Conservation (phyloP, 2,329 filamentous ascomycete species). For the Venturia effusa region DNA sequence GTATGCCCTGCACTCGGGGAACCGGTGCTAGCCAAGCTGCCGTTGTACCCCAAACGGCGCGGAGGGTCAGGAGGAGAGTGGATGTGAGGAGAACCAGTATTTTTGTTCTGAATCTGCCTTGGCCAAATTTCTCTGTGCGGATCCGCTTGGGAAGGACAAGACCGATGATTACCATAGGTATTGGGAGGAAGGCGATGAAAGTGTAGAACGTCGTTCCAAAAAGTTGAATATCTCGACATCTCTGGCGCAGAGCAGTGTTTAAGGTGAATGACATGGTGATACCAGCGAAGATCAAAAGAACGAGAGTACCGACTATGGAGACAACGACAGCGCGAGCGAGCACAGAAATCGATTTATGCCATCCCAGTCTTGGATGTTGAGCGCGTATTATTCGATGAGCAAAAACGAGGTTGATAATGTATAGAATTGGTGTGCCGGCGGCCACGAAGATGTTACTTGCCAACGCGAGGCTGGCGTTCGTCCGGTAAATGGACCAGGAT, state of each 20-base stretch:
- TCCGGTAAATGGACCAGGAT: constrained; percentile 21
- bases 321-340: constrained; percentile 48
- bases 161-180: constrained; percentile 43
- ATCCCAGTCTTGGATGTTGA: constrained; percentile 59
- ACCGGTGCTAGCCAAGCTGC: constrained; percentile 41
- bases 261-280: constrained; percentile 60
- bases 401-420: constrained; percentile 69
- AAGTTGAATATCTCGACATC: constrained; percentile 53
- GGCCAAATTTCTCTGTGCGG: constrained; percentile 51
- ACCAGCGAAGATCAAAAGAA: constrained; percentile 55
- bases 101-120: constrained; percentile 57
- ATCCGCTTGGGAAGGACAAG: constrained; percentile 34
- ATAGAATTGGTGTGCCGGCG: constrained; percentile 53
- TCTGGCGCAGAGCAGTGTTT: constrained; percentile 34
- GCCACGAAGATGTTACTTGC: constrained; percentile 59
- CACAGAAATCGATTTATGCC: constrained; percentile 44
- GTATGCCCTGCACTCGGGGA: constrained; percentile 41
- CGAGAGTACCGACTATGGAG: constrained; percentile 46
- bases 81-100: constrained; percentile 51
- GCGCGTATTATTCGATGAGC: constrained; percentile 67
- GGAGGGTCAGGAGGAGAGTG: constrained; percentile 50
- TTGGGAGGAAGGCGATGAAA: constrained; percentile 56
- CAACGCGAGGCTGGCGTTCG: constrained; percentile 39
- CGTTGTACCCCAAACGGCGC: constrained; percentile 57
- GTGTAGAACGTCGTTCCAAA: constrained; percentile 52